These are phyloP conservation scores for Pseudocercospora vitis DNA, from an alignment of 2,329 filamentous ascomycete species.

Conservation along the genomic window DNA sequence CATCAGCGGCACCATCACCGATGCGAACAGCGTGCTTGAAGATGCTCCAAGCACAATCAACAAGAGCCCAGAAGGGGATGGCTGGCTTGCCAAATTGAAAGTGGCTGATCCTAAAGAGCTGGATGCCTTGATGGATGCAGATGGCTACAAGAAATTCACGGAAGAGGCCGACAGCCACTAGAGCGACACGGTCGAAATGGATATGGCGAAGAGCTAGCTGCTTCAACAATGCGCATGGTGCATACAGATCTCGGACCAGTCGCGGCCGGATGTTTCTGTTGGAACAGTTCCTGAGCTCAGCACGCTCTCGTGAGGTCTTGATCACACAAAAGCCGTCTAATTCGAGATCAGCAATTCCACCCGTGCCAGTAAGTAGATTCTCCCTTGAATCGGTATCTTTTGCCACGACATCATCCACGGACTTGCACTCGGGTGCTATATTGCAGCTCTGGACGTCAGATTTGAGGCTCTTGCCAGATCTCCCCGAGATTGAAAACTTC, in stretches of 20 bases:
- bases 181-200: not conserved
- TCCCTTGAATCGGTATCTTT: too few species aligned
- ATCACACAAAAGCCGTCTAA: too few species aligned
- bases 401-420: too few species aligned
- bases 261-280: not conserved
- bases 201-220: not conserved
- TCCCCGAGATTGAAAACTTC: not conserved
- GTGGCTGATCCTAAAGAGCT: slow-evolving; percentile 69
- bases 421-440: not conserved
- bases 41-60: slow-evolving; percentile 88
- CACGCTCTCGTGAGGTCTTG: too few species aligned
- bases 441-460: not conserved
- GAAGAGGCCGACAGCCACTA: slow-evolving; percentile 43
- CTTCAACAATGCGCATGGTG: not conserved
- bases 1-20: slow-evolving; percentile 71
- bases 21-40: slow-evolving; percentile 73
- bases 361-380: too few species aligned
- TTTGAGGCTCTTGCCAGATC: not conserved
- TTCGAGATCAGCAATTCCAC: too few species aligned
- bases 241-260: not conserved
- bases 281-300: too few species aligned
- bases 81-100: slow-evolving; percentile 90
- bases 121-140: slow-evolving; percentile 72
- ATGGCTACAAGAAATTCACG: slow-evolving; percentile 76
- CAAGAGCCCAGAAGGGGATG: slow-evolving; percentile 81